Base-by-base conservation (phyloP, 495 filamentous ascomycete genomes). In the Ramalina intermedia region DNA sequence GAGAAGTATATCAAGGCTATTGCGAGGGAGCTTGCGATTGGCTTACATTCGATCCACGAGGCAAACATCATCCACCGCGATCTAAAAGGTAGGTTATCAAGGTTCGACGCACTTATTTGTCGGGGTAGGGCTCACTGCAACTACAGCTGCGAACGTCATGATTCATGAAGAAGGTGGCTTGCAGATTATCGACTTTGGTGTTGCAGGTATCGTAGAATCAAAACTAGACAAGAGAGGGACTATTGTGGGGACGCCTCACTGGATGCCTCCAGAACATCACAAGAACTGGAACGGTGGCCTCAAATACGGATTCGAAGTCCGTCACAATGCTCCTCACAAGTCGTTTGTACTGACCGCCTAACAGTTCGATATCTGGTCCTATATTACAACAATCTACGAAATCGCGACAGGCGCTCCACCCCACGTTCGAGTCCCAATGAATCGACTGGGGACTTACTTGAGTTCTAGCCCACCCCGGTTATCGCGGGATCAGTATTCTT, bases 161-260 rank as follows among this genome's bases (percentile, higher is more conserved):
- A 78, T 96, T 45, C 85, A 85, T 24, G 90, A 96, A 63, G 76
- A 85, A 50, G 91, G 91, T 4, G 73, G 73, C 18, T 72, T 96
- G 11, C 85, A 96, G 58, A 78, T 98, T 21, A 95, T 91, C 60
- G 91, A 98, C 60, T 98, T 96, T 62, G 91, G 91, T 48, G 87
- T 98, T 46, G 85, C 90, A 18, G 90, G 85, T 42, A 72, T 93
- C 48, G 71, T 95, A 37, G 86, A 94, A 55, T 84, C 78, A 11
- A 84, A 84, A 49, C 60, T 79, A 38, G 84, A 91, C 56, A 98
- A 96, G 63, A 71, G 91, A 24, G 83, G 82, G 3, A 98, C 91
- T 0, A 87, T 95, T 62, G 85, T 98, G 40, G 91, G 91, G 9
- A 96, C 91, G 6, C 85, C 85, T 14, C 79, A 95, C 65, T 98